These are phyloP conservation scores for Hylodesmum podocarpum DNA, from an alignment of 306 rosid species.

Conservation along the genomic window DNA sequence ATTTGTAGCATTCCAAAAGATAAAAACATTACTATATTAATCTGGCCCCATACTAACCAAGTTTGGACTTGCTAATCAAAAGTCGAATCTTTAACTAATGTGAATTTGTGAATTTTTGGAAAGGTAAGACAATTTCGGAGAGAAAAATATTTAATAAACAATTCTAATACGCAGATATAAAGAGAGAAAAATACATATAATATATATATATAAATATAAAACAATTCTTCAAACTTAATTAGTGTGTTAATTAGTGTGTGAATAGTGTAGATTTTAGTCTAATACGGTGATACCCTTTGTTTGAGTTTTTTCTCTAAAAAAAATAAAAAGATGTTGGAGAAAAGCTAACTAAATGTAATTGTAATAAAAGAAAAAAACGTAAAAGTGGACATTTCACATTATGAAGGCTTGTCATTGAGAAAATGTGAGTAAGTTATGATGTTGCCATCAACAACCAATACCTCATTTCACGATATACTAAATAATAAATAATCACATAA, in stretches of 20 bases:
- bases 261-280: background rate
- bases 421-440: background rate
- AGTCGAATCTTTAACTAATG: background rate
- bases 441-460: background rate
- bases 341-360: background rate
- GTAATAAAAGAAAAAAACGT: background rate
- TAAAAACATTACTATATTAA: too few relatives aligned
- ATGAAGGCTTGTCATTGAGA: background rate
- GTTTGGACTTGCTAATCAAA: background rate
- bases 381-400: too few relatives aligned
- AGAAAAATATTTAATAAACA: too few relatives aligned
- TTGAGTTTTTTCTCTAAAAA: background rate
- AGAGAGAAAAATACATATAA: too few relatives aligned
- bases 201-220: background rate
- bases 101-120: background rate
- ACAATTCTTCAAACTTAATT: background rate
- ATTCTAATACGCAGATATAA: too few relatives aligned
- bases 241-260: too few relatives aligned
- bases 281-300: background rate
- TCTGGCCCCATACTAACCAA: background rate
- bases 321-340: background rate
- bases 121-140: background rate
- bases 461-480: background rate
- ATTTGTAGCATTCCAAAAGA: too few relatives aligned
- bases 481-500: background rate